Evolutionary conservation across 495 filamentous ascomycete genomes (phyloP).

Genomic region (Trichoderma erinaceum): DNA sequence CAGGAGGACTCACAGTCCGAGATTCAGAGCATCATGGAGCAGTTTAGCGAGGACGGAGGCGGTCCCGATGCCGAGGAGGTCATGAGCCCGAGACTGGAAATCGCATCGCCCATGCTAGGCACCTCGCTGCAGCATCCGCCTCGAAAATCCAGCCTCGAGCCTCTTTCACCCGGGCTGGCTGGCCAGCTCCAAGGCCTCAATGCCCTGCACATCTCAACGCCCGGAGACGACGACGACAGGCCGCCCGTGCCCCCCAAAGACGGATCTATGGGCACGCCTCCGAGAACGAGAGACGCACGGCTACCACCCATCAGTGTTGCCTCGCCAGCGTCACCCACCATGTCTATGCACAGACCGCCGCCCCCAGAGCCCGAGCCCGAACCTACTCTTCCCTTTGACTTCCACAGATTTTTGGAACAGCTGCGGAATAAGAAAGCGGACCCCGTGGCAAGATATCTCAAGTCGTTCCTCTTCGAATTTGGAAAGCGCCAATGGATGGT

Average conservation of each 20-base stretch:
- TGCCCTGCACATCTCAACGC: constrained; percentile 36
- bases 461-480: constrained; percentile 91
- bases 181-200: constrained; percentile 43
- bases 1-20: constrained; percentile 68
- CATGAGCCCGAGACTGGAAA: constrained; percentile 72
- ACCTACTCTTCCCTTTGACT: constrained; percentile 88
- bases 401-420: constrained; percentile 94
- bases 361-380: constrained; percentile 86
- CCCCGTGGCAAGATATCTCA: constrained; percentile 89
- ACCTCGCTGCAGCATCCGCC: constrained; percentile 65
- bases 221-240: constrained; percentile 37
- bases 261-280: constrained; percentile 27
- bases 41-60: constrained; percentile 62
- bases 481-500: constrained; percentile 99
- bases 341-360: constrained; percentile 59
- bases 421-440: constrained; percentile 92
- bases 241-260: constrained; percentile 49
- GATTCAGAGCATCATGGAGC: constrained; percentile 95
- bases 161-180: constrained; percentile 43
- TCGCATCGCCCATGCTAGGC: constrained; percentile 61
- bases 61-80: constrained; percentile 66
- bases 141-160: constrained; percentile 77
- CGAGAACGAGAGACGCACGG: constrained; percentile 32
- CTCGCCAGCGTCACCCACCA: constrained; percentile 42
- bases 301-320: constrained; percentile 25